Percentiles rank a stretch among this genome's conserved stretches.
These are phyloP conservation scores for Phanerodontia chrysosporium DNA, from an alignment of 768 basidiomycete species.

Conservation along the genomic window DNA sequence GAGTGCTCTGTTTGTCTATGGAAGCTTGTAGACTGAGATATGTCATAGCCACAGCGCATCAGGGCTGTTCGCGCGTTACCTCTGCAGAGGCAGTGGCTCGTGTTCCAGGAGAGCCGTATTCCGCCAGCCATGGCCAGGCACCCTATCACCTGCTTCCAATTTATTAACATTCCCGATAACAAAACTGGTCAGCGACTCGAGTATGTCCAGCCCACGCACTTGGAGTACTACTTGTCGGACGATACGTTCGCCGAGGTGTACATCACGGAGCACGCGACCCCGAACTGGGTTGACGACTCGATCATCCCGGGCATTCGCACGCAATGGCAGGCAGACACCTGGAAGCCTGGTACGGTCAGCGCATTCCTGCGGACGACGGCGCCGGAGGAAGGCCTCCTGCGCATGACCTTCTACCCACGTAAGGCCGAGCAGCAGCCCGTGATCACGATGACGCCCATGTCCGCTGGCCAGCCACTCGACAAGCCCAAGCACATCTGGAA, in stretches of 20 bases:
- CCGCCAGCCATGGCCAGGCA: background rate
- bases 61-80: constrained; percentile 10
- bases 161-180: constrained; percentile 1
- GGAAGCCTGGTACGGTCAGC: constrained; percentile 6
- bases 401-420: constrained; percentile 11
- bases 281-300: constrained; percentile 12
- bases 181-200: background rate
- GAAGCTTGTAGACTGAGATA: background rate
- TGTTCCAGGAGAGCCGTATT: constrained; percentile 9
- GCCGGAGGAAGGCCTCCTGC: constrained; percentile 9
- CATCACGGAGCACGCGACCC: constrained; percentile 9
- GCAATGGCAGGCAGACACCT: background rate
- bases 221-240: constrained; percentile 2
- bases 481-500: background rate
- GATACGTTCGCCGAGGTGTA: constrained; percentile 4
- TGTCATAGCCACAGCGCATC: constrained; percentile 10
- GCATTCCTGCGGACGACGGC: constrained; percentile 3
- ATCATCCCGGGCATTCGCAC: background rate
- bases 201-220: background rate
- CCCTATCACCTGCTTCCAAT: constrained; percentile 10
- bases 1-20: background rate
- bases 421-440: too few relatives aligned
- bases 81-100: constrained; percentile 4
- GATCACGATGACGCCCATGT: background rate
- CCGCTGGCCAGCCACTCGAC: background rate